Evolutionary conservation across 768 basidiomycete genomes (phyloP).

Genomic region (Tulasnella calospora): DNA sequence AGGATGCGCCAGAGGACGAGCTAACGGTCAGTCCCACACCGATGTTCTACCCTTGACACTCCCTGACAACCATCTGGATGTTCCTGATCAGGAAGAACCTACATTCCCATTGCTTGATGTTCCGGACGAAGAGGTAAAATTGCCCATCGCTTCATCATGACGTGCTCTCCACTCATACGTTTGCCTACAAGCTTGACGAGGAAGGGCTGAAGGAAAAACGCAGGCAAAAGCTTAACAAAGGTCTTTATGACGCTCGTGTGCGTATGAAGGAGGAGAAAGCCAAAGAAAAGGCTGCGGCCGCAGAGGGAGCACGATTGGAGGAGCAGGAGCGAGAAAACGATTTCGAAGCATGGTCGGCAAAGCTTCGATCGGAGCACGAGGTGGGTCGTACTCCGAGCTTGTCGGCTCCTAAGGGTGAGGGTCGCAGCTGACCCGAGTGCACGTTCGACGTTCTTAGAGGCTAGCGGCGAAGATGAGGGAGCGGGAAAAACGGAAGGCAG

Average conservation of each 20-base stretch:
- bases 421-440: background rate
- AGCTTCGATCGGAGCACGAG: conserved; percentile 74
- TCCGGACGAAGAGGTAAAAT: conserved; percentile 77
- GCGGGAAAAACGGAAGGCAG: conserved; percentile 68
- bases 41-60: conserved; percentile 13
- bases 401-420: background rate
- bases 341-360: conserved; percentile 65
- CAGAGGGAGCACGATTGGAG: conserved; percentile 58
- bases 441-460: conserved; percentile 42
- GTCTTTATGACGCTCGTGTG: conserved; percentile 85
- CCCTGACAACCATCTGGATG: background rate
- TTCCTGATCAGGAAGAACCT: conserved; percentile 58
- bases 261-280: conserved; percentile 83
- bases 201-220: conserved; percentile 91
- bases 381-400: conserved; percentile 40
- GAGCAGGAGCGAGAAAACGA: conserved; percentile 72
- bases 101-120: conserved; percentile 87
- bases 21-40: conserved; percentile 40
- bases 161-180: background rate
- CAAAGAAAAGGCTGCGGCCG: conserved; percentile 65
- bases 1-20: conserved; percentile 71
- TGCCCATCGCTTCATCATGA: background rate
- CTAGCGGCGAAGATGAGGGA: conserved; percentile 84
- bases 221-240: conserved; percentile 87
- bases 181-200: conserved; percentile 64